Percentiles rank a stretch among this genome's conserved stretches.
These are phyloP conservation scores for Cyclostephanos invisitatus DNA, from an alignment of 108 stramenopile species.

Conservation along the genomic window DNA sequence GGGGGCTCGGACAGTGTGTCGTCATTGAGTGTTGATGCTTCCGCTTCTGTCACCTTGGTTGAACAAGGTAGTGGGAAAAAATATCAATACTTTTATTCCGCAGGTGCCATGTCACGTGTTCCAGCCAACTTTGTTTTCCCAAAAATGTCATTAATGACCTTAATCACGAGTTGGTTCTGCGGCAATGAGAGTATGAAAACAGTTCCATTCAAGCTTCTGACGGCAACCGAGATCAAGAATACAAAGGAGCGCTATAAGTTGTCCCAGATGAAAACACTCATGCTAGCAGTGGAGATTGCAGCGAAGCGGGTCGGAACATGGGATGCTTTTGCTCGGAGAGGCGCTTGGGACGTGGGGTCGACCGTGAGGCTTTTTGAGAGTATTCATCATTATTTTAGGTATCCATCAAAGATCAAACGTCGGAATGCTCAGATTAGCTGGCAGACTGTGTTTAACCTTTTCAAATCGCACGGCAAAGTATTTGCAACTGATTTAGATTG, in stretches of 20 bases:
- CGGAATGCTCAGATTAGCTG: too few species aligned
- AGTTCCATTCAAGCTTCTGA: neutral
- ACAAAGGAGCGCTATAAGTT: too few species aligned
- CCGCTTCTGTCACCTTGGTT: constrained; percentile 1
- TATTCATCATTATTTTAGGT: neutral
- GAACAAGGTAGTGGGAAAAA: neutral
- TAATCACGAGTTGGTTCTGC: constrained; percentile 12
- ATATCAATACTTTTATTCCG: constrained; percentile 6
- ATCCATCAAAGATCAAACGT: too few species aligned
- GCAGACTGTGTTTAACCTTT: too few species aligned
- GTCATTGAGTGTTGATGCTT: constrained; percentile 3
- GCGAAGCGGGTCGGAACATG: too few species aligned
- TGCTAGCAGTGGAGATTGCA: too few species aligned
- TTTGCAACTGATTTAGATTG: too few species aligned
- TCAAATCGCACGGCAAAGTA: too few species aligned
- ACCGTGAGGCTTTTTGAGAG: constrained; percentile 7
- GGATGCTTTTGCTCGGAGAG: too few species aligned
- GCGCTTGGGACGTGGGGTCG: too few species aligned
- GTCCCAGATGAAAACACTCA: too few species aligned
- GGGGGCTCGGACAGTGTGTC: neutral
- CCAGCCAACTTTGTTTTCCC: constrained; percentile 14
- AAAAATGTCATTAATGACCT: constrained; percentile 3
- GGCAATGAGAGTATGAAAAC: constrained; percentile 1
- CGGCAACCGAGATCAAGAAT: neutral
- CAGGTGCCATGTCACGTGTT: neutral